Percentiles rank a stretch among this genome's conserved stretches.
phyloP scores from a whole-genome alignment of 1,284 basidiomycete genomes.

The Austroboletus olivaceoglutinosus region DNA sequence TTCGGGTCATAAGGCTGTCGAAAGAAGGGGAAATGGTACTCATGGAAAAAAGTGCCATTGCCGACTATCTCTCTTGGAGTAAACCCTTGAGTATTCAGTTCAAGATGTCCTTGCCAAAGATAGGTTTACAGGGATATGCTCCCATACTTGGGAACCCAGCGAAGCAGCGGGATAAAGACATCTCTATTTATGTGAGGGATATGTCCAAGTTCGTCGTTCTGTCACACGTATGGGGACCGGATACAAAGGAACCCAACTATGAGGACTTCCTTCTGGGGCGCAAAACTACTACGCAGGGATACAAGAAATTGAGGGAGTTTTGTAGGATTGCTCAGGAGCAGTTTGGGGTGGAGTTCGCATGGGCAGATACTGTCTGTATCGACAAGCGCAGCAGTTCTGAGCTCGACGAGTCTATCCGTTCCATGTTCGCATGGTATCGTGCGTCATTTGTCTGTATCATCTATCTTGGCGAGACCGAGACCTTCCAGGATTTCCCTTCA shows the following conservation, averaged over 20 bases:
- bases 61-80: neutral
- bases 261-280: neutral
- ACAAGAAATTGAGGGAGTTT: neutral
- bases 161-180: neutral
- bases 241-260: neutral
- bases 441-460: slow-evolving; percentile 1
- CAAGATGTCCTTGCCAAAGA: neutral
- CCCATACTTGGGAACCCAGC: neutral
- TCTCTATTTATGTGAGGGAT: neutral
- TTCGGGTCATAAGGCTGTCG: neutral
- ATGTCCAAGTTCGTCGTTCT: neutral
- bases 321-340: neutral
- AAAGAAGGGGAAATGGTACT: neutral
- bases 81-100: neutral
- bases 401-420: slow-evolving; percentile 10
- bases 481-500: neutral
- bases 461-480: slow-evolving; percentile 1
- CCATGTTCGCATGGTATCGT: slow-evolving; percentile 11
- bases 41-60: neutral
- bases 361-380: slow-evolving; percentile 3
- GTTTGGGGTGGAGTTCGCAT: slow-evolving; percentile 1
- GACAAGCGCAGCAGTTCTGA: slow-evolving; percentile 2
- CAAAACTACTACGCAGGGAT: neutral
- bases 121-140: too few relatives aligned
- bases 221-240: neutral